Evolutionary conservation across 345 rosid genomes (phyloP), one percentile per base, ranked within the genome.

Genomic region (Dovyalis caffra): DNA sequence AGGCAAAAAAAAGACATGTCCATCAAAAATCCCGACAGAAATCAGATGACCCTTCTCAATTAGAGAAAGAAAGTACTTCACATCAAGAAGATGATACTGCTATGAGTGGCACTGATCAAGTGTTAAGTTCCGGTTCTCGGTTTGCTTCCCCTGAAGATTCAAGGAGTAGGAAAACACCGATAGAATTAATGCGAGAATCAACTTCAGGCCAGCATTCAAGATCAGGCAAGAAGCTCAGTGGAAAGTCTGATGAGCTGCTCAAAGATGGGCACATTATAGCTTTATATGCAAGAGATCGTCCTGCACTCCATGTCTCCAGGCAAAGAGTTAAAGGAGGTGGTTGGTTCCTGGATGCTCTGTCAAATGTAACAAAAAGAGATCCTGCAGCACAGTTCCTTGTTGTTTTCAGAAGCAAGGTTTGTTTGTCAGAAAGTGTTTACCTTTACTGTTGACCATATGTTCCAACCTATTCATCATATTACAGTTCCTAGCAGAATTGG

Each of bases 381-480:
- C 99, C 99, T 60, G 98, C 97, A 18, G 95, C 98, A 33, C 99
- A 96, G 81, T 96, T 93, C 85, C 93, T 96, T 61, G 91, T 95
- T 60, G 95, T 87, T 69, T 88, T 84, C 80, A 88, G 92, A 86
- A 90, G 79, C 89, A 90, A 92, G 99, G 99, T 93, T 76, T 75
- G 87, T 80, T 34, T 34, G 20, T 65, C 67, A 31, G 69, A 16
- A 60, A 29, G 68, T 31, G 73, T 6, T 71, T 71, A 16, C 58
- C 29, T 66, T 71, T 73, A 25, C 66, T 77, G 29, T 23, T 45
- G 53, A 37, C 6, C 53, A 45, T 21, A 51, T 51, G n/a, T 31
- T 77, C 69, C 67, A 56, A 43, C 58, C 61, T 15, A 57, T 53
- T 9, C 56, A 25, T 37, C 7, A 51, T 60, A 63, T 38, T 65